Base-by-base conservation (phyloP, 306 rosid species). In the Cicer cuneatum region DNA sequence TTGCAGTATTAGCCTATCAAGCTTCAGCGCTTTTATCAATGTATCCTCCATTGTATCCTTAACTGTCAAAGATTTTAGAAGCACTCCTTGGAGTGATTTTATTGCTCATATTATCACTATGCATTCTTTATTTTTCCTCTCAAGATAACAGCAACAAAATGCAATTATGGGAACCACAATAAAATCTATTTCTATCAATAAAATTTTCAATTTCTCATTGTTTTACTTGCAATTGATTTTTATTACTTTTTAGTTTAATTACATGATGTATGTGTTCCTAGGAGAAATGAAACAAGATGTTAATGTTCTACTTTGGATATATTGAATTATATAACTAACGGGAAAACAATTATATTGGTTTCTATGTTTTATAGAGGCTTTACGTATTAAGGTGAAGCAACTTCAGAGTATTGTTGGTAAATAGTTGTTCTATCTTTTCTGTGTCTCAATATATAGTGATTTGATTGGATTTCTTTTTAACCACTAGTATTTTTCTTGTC, bases 21-120 rank as follows among this genome's bases (percentile, higher is more conserved):
- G 88, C 85, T 82, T 85, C 93, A 64, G 87, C 85, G 81, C 72
- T 85, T 81, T 79, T 83, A 72, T 79, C 85, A 74, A 76, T 82
- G 95, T 94, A 94, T 94, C 97, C 99, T 88, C 83, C 87, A 80
- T 83, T 90, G 96, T 94, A 92, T 94, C 99, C 93, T 90, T 87
- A 75, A 69, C 69, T 64, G 35, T 88, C 81, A 71, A 72, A 46
- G 61, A 51, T 38, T 64, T 76, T 48, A 42, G 75, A 45, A 65
- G 57, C 56, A 69, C 77, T 64, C 46, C 11, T 65, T 41, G 49
- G 59, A 40, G 38, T n/a, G 47, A 41, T 77, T 71, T 66, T 33
- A 54, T 63, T 65, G 37, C 46, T 39, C 9, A 41, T 35, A 37
- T 58, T 18, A 14, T 42, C 51, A 24, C 15, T 35, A 6, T 66